Base-by-base conservation (phyloP, 805 yeast species). In the Scheffersomyces stipitis region DNA sequence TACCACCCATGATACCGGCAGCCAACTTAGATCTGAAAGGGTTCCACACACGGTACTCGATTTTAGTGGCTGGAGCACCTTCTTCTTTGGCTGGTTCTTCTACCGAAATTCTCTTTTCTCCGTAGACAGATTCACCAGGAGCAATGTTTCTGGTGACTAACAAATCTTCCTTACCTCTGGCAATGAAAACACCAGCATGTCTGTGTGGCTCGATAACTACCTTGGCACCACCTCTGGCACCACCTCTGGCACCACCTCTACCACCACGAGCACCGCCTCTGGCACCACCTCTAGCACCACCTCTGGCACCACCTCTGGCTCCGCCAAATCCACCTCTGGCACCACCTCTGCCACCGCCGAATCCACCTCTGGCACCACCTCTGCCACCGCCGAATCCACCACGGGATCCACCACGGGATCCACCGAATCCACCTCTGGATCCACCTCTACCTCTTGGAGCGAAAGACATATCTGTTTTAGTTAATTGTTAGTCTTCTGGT, bases 1-100 rank as follows among this genome's bases (percentile, higher is more conserved):
- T 73, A 85, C 99, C 99, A 74, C 99, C 99, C 88, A 93, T 86
- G 53, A 93, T 87, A 86, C 99, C 99, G 46, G 99, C 99, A 65
- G 99, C 99, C 75, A 93, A 77, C 80, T 93, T 93, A 42, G 98
- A 91, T 83, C 99, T 86, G 86, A 93, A 93, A 48, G 99, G 99
- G 74, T 93, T 93, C 99, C 99, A 93, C 53, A 93, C 99, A 80
- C 99, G 90, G 83, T 93, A 93, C 76, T 93, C 99, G 45, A 82
- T 79, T 78, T 93, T 93, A 60, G 97, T 89, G 50, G 93, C 81
- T 52, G 93, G 86, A 41, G 82, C 86, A 60, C 84, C 85, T 60
- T 85, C 95, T 62, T 85, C 95, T 58, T 75, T 80, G 40, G 91
- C 79, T 50, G 97, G 96, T 64, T 86, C 96, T 66, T 93, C 99